A percentile compares a stretch with the other conserved stretches of the same genome.
These are phyloP conservation scores for Nepenthes gracilis DNA, from an alignment of 148 eudicot genomes.

Conservation along the genomic window DNA sequence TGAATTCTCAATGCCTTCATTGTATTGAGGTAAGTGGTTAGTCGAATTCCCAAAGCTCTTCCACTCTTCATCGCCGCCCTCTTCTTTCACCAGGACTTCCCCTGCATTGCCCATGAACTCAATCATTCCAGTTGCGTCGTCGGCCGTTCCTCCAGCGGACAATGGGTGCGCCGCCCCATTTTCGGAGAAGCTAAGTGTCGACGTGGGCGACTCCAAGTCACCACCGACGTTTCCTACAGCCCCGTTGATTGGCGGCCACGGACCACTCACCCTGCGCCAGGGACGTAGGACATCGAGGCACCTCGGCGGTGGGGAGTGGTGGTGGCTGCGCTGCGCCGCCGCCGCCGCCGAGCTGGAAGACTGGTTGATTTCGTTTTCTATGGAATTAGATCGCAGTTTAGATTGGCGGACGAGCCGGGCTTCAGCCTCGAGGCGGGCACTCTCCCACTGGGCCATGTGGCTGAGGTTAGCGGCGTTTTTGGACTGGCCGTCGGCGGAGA, in stretches of 20 bases:
- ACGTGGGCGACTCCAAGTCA: slow-evolving; percentile 60
- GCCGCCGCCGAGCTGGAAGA: slow-evolving; percentile 7
- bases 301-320: slow-evolving; percentile 13
- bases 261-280: slow-evolving; percentile 20
- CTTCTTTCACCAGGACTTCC: slow-evolving; percentile 31
- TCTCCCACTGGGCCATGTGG: slow-evolving; percentile 99
- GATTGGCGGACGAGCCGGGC: slow-evolving; percentile 77
- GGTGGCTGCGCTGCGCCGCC: neutral
- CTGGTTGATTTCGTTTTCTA: neutral
- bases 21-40: slow-evolving; percentile 7
- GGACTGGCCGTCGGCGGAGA: slow-evolving; percentile 31
- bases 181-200: slow-evolving; percentile 61
- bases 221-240: slow-evolving; percentile 8
- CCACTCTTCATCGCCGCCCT: slow-evolving; percentile 20
- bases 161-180: slow-evolving; percentile 7
- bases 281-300: slow-evolving; percentile 53
- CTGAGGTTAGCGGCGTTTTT: slow-evolving; percentile 68
- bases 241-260: slow-evolving; percentile 14
- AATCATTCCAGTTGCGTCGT: slow-evolving; percentile 20
- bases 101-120: slow-evolving; percentile 39
- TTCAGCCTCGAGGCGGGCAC: slow-evolving; percentile 90
- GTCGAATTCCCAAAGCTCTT: slow-evolving; percentile 7
- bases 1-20: slow-evolving; percentile 20
- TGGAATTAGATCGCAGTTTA: slow-evolving; percentile 33
- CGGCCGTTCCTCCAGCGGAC: slow-evolving; percentile 6